Base-by-base conservation (phyloP, 345 rosid species). In the Eucalyptus decipiens region DNA sequence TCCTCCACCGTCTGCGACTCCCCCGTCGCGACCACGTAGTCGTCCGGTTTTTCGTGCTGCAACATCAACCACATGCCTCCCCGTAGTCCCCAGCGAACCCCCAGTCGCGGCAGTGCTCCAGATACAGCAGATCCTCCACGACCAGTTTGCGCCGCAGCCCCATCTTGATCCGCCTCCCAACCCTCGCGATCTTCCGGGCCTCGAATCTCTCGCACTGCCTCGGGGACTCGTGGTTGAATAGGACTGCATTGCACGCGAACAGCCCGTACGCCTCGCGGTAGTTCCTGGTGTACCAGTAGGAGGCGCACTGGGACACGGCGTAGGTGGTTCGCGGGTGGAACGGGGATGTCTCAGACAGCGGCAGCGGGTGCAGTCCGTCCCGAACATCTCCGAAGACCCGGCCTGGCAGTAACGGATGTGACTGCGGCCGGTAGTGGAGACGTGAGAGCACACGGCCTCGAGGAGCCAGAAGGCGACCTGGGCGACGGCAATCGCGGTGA, bases 51-150 rank as follows among this genome's bases (percentile, higher is more conserved):
- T 92, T 95, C 98, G 60, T 96, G 98, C 93, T 97, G 99, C 90
- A 97, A 86, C 99, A 97, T 97, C 95, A 97, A 45, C 99, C 99
- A 97, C 99, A 97, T 96, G 99, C 99, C 92, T 97, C 99, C 51
- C 94, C 98, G 37, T 97, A 97, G 65, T 97, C 98, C 86, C 98
- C 98, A 0, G 98, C 98, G 49, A 97, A 97, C 12, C 99, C 98
- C 99, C 97, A 97, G 30, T 97, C 97, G 88, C 98, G 89, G 18
- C 96, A 65, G 40, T n/a, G 18, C 6, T n/a, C 21, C 37, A n/a
- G 93, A 9, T 98, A 97, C 89, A 93, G 95, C 86, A 96, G 89
- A 80, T 97, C 96, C 87, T 97, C 99, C 87, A 97, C 34, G 87
- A 93, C 95, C 72, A 97, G 91, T 91, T 95, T 93, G 87, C 91